A percentile compares a stretch with the other conserved stretches of the same genome.
phyloP scores from a whole-genome alignment of 495 filamentous ascomycete genomes.

The Aspergillus haitiensis region DNA sequence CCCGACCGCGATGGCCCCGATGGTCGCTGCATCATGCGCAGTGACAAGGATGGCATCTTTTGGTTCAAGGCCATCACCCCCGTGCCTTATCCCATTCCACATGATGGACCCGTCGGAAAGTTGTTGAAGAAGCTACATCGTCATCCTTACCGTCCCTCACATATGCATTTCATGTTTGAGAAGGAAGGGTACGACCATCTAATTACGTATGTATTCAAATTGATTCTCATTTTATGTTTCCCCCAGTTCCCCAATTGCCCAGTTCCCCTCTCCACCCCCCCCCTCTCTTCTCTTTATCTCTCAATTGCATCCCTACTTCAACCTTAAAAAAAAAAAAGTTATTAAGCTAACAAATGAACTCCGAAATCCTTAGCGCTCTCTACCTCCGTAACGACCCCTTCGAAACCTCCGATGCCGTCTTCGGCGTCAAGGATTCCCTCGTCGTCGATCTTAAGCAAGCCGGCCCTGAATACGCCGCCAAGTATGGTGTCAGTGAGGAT shows the following conservation, averaged over 20 bases:
- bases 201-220: constrained; percentile 65
- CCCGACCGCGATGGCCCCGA: constrained; percentile 67
- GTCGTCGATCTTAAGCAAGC: constrained; percentile 70
- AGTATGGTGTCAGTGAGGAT: constrained; percentile 57
- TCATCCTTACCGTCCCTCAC: constrained; percentile 80
- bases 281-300: constrained; percentile 1
- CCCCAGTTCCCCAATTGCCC: too few species aligned
- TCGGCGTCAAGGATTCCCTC: constrained; percentile 86
- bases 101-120: constrained; percentile 85
- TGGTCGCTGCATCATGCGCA: constrained; percentile 76
- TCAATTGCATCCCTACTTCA: constrained; percentile 8
- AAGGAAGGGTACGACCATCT: constrained; percentile 82
- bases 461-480: constrained; percentile 56
- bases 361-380: constrained; percentile 61
- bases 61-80: constrained; percentile 89
- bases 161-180: constrained; percentile 96
- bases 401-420: constrained; percentile 88
- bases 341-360: constrained; percentile 11
- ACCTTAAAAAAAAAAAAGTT: too few species aligned
- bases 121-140: constrained; percentile 68
- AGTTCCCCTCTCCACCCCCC: neutral
- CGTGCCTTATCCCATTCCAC: constrained; percentile 85
- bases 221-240: too few species aligned
- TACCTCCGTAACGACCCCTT: constrained; percentile 85
- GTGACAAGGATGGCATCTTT: constrained; percentile 69